phyloP scores from a whole-genome alignment of 75 land plant species.

The Cryptomeria japonica region DNA sequence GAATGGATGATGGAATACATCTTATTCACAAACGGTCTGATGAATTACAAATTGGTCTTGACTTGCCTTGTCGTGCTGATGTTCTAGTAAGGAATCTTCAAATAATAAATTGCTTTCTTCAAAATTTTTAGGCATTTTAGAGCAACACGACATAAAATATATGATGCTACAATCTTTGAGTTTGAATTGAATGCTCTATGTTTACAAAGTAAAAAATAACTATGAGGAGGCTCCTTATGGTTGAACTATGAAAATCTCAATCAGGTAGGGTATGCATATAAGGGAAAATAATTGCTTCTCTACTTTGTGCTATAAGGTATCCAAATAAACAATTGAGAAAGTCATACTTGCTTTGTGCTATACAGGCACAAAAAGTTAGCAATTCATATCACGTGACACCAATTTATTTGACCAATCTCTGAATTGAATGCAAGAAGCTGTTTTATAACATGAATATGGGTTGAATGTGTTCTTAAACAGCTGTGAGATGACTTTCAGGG shows the following conservation, averaged over 20 bases:
- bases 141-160: not conserved
- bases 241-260: not conserved
- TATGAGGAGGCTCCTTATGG: not conserved
- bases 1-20: constrained; percentile 45
- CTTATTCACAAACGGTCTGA: constrained; percentile 78
- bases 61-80: constrained; percentile 71
- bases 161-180: not conserved
- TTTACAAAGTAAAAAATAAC: not conserved
- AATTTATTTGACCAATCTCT: not conserved
- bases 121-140: not conserved
- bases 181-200: not conserved
- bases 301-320: not conserved
- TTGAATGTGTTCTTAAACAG: not conserved
- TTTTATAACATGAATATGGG: not conserved
- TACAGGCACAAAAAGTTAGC: too few species aligned
- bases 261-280: not conserved
- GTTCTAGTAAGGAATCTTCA: constrained; percentile 47
- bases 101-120: not conserved
- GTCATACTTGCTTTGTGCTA: not conserved
- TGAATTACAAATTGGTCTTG: constrained; percentile 69
- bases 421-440: not conserved
- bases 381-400: not conserved
- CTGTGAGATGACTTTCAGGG: not conserved
- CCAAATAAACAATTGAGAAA: not conserved
- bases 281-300: not conserved